Percentiles rank a stretch among this genome's conserved stretches.
Evolutionary conservation across 352 stramenopile genomes (phyloP).

Genomic region (Globisporangium iwayamae): DNA sequence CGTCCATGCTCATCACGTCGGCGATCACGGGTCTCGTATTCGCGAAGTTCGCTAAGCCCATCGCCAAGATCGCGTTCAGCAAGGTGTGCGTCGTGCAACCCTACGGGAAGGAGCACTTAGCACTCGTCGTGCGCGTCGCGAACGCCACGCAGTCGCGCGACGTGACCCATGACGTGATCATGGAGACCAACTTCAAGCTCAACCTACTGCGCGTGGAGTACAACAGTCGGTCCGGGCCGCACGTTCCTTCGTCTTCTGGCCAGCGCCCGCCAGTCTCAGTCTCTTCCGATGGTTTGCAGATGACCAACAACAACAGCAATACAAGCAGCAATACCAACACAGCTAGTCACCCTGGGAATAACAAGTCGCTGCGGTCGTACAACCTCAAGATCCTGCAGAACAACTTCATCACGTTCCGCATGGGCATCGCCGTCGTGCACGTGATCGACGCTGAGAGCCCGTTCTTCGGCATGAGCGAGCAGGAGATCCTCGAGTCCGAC

Average conservation of each 20-base stretch:
- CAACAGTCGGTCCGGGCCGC: conserved; percentile 15
- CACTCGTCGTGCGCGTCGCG: conserved; percentile 73
- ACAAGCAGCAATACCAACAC: too few relatives aligned
- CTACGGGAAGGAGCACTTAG: conserved; percentile 66
- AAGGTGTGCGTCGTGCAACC: conserved; percentile 75
- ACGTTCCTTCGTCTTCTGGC: background rate
- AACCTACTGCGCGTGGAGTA: conserved; percentile 76
- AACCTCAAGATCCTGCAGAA: conserved; percentile 77
- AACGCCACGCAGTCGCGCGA: conserved; percentile 80
- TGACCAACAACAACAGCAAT: conserved; percentile 1
- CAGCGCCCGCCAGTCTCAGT: background rate
- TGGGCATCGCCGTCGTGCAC: conserved; percentile 77
- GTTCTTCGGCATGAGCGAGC: conserved; percentile 56
- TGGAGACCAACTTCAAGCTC: conserved; percentile 77
- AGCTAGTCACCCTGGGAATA: background rate
- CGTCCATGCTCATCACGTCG: conserved; percentile 78
- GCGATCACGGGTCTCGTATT: conserved; percentile 81
- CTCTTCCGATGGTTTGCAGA: background rate
- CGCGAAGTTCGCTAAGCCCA: conserved; percentile 77
- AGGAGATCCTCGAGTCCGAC: conserved; percentile 54
- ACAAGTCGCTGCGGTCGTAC: conserved; percentile 64
- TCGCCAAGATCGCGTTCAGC: conserved; percentile 78
- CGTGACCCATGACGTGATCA: conserved; percentile 80
- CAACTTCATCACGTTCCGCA: conserved; percentile 86
- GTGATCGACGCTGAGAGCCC: conserved; percentile 71